These are phyloP conservation scores for Auricularia cornea DNA, from an alignment of 768 basidiomycete genomes.

Conservation along the genomic window DNA sequence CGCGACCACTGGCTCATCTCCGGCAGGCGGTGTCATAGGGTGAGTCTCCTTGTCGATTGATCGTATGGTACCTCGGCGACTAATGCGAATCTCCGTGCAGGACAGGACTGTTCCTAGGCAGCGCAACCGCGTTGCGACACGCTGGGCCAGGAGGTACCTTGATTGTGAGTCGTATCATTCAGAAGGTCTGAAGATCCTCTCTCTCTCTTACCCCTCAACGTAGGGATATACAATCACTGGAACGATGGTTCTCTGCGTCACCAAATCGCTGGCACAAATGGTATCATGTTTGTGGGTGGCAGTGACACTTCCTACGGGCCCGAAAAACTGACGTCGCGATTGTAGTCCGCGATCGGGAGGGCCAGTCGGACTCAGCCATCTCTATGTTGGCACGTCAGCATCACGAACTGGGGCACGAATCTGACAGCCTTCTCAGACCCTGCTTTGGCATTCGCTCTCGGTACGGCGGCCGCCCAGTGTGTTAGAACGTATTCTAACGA, in stretches of 20 bases:
- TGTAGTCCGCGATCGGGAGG: constrained; percentile 14
- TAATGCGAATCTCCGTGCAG: neutral
- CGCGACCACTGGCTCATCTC: too few species aligned
- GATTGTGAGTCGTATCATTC: constrained; percentile 5
- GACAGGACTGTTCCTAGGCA: constrained; percentile 19
- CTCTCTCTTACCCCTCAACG: neutral
- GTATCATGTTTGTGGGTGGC: constrained; percentile 6
- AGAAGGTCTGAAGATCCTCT: neutral
- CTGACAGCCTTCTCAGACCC: constrained; percentile 3
- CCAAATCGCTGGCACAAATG: constrained; percentile 15
- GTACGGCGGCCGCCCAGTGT: too few species aligned
- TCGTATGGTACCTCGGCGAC: too few species aligned
- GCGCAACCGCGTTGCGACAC: constrained; percentile 14
- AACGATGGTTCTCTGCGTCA: constrained; percentile 12
- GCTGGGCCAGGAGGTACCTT: constrained; percentile 17
- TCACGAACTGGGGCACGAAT: too few species aligned
- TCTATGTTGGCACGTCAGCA: constrained; percentile 9
- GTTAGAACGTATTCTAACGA: too few species aligned
- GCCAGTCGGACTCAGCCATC: constrained; percentile 15
- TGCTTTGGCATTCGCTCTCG: constrained; percentile 14
- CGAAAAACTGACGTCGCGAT: neutral
- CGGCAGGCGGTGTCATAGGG: constrained; percentile 11
- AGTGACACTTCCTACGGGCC: neutral
- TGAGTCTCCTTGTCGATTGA: too few species aligned
- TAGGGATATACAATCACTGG: constrained; percentile 7